Percentiles rank a stretch among this genome's conserved stretches.
These are phyloP conservation scores for Brassica juncea DNA, from an alignment of 345 rosid genomes.

Conservation along the genomic window DNA sequence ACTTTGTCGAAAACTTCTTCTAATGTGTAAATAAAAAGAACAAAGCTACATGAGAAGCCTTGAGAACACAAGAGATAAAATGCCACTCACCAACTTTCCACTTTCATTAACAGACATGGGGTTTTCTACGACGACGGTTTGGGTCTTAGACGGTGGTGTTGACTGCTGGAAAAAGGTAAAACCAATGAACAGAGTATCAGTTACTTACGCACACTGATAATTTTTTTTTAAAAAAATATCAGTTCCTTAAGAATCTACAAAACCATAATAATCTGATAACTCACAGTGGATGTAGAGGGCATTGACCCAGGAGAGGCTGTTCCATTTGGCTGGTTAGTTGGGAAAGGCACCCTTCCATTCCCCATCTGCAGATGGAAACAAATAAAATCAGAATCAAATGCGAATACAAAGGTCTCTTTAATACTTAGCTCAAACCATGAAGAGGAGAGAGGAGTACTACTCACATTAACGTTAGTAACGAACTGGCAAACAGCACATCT, in stretches of 20 bases:
- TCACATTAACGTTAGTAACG: constrained; percentile 72
- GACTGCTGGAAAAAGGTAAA: constrained; percentile 25
- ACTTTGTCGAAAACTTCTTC: neutral
- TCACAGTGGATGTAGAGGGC: constrained; percentile 78
- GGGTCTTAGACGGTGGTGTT: constrained; percentile 59
- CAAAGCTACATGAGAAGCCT: neutral
- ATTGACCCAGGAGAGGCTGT: constrained; percentile 44
- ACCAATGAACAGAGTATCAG: neutral
- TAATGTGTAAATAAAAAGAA: neutral
- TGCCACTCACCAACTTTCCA: constrained; percentile 73
- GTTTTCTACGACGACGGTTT: constrained; percentile 93
- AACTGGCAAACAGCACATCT: constrained; percentile 88
- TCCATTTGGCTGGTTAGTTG: constrained; percentile 61
- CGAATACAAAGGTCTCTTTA: neutral
- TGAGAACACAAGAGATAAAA: neutral
- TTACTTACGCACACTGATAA: no score
- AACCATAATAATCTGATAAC: constrained; percentile 20
- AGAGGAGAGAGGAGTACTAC: constrained; percentile 46
- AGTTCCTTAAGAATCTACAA: neutral
- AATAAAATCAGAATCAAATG: neutral
- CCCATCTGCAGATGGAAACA: constrained; percentile 45
- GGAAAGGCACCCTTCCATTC: constrained; percentile 58
- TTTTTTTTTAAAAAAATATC: neutral
- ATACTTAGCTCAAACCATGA: neutral
- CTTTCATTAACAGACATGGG: constrained; percentile 97